A percentile compares a stretch with the other conserved stretches of the same genome.
phyloP scores from a whole-genome alignment of 192 early-diverging fungal species.

The Chytriomyces sp. region DNA sequence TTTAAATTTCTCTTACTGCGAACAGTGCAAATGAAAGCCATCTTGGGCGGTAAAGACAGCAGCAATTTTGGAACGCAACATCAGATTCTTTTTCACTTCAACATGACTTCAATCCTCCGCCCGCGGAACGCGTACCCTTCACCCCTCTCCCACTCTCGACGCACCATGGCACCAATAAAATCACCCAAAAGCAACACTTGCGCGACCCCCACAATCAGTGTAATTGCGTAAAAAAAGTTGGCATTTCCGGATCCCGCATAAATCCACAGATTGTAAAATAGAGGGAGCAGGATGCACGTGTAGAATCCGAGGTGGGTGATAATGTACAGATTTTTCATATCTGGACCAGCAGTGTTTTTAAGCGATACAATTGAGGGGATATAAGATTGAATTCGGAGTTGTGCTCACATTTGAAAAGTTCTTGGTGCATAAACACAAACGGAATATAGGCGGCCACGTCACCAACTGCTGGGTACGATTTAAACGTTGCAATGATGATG shows the following conservation, averaged over 20 bases:
- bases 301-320: constrained; percentile 73
- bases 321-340: constrained; percentile 83
- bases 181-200: constrained; percentile 89
- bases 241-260: constrained; percentile 95
- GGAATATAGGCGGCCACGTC: constrained; percentile 84
- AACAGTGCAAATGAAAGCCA: no score
- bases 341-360: constrained; percentile 41
- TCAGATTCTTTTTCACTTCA: constrained; percentile 34
- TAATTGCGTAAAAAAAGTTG: constrained; percentile 98
- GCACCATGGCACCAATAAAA: constrained; percentile 73
- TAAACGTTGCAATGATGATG: constrained; percentile 84
- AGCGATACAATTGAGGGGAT: constrained; percentile 11
- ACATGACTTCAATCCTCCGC: constrained; percentile 52
- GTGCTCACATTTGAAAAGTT: constrained; percentile 85
- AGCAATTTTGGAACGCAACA: no score
- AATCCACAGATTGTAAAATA: constrained; percentile 96
- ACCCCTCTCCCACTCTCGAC: constrained; percentile 79
- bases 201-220: constrained; percentile 86
- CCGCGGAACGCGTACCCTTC: constrained; percentile 56
- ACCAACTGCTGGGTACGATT: constrained; percentile 90
- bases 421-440: constrained; percentile 78
- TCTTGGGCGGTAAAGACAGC: no score
- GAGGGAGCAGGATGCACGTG: constrained; percentile 78
- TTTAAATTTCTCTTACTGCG: no score
- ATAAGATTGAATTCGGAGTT: background rate